Base-by-base conservation (phyloP, 352 stramenopile species). In the Phytophthora ohioensis region DNA sequence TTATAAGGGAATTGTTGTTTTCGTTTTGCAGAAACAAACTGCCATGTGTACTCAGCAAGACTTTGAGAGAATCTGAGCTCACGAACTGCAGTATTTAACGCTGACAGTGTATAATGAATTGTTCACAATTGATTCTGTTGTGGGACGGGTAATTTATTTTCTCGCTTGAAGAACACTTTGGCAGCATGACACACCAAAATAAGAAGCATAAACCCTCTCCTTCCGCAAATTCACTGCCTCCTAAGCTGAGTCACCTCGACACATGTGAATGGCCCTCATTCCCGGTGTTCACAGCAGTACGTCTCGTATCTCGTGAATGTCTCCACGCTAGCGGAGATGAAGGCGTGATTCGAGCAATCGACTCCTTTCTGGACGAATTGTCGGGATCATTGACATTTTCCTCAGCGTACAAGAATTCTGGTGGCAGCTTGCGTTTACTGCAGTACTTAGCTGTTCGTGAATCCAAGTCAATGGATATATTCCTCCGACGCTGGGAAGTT, bases 261-360 rank as follows among this genome's bases (percentile, higher is more conserved):
- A 56, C 31, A 32, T 31, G n/a, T 34, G 53, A 49, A 7, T 60
- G 27, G 54, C 31, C 31, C 11, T 32, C 39, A 30, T 62, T 35
- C n/a, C 55, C 27, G 4, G 31, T 62, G 9, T 34, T 62, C 13
- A 61, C 54, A 0, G 54, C 39, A 30, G 54, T 61, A 21, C 54
- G 31, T 10, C 11, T 53, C 8, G 55, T 62, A 7, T 62, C 39
- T 3, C 13, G 27, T 0, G 27, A 61, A 8, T 31, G 39, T 11
- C 54, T 42, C 11, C 41, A 27, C 10, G 12, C 41, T 32, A 41
- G 27, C 42, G 39, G 41, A 52, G 32, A 49, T 5, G 30, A 39
- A 31, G 5, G 15, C 12, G 17, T 57, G 34, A 8, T 35, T 46
- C 34, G 34, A 46, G 2, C 21, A 1, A 46, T 57, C 21, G 51